A percentile compares a stretch with the other conserved stretches of the same genome.
Conservation (phyloP, 2,329 filamentous ascomycete species). For the Cladosporium sp. region DNA sequence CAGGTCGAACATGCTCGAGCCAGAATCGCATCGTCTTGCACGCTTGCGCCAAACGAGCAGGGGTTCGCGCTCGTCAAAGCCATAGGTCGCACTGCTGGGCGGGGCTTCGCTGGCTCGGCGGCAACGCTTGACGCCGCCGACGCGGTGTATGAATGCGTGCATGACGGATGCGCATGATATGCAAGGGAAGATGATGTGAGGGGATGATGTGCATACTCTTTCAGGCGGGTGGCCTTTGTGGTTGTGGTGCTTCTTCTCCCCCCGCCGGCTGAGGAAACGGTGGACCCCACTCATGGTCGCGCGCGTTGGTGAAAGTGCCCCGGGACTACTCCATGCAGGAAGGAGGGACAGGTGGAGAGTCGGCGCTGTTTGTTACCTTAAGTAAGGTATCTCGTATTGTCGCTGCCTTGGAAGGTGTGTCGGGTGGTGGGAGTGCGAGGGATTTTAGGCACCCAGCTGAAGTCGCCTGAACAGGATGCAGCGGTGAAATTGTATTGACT, state of each 20-base stretch:
- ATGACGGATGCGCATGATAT: constrained; percentile 5
- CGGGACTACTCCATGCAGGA: constrained; percentile 8
- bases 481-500: not conserved
- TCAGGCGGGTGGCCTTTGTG: constrained; percentile 17
- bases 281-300: constrained; percentile 49
- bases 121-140: not conserved
- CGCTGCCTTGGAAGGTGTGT: not conserved
- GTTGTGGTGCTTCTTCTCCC: constrained; percentile 49
- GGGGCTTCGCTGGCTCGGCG: not conserved
- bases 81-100: not conserved
- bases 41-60: constrained; percentile 7
- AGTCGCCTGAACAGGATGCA: too few relatives aligned
- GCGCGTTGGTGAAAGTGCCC: constrained; percentile 1
- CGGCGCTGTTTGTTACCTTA: not conserved
- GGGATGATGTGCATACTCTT: constrained; percentile 18
- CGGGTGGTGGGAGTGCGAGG: not conserved
- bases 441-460: not conserved
- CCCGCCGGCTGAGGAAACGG: constrained; percentile 66
- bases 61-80: not conserved
- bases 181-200: too few relatives aligned
- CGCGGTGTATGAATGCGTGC: not conserved
- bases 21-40: not conserved
- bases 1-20: constrained; percentile 5
- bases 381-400: not conserved
- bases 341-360: not conserved